Percentiles rank a stretch among this genome's conserved stretches.
These are phyloP conservation scores for Avena eriantha DNA, from an alignment of 176 grass and related monocot genomes.

Conservation along the genomic window DNA sequence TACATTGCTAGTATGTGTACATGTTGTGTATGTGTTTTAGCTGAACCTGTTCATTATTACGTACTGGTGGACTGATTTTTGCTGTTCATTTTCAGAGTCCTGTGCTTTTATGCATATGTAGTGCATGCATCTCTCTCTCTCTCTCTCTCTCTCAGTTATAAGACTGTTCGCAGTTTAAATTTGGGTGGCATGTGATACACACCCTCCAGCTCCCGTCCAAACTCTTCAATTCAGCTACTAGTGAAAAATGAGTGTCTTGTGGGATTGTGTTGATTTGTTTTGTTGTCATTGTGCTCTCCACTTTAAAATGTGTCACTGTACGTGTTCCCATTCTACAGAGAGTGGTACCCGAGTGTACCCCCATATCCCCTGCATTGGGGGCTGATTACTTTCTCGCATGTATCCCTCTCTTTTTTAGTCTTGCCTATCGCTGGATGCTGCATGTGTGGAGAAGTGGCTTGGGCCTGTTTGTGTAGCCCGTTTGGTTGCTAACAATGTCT, in stretches of 20 bases:
- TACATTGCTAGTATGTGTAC: too few species aligned
- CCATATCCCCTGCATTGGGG: conserved; percentile 2
- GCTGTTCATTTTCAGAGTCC: background rate
- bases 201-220: conserved; percentile 45
- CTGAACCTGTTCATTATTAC: too few species aligned
- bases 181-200: conserved; percentile 45
- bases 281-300: conserved; percentile 19
- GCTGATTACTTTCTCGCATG: too few species aligned
- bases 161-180: conserved; percentile 22
- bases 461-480: too few species aligned
- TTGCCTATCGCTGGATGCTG: too few species aligned
- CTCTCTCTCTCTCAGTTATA: background rate
- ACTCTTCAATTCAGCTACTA: conserved; percentile 43
- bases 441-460: too few species aligned
- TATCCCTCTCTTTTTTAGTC: too few species aligned
- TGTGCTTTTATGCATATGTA: background rate
- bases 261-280: conserved; percentile 29
- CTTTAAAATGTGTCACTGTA: conserved; percentile 32
- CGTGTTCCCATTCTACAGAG: background rate
- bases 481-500: too few species aligned
- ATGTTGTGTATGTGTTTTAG: background rate
- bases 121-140: background rate
- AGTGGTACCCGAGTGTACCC: too few species aligned
- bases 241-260: background rate
- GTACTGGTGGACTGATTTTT: too few species aligned